Percentiles rank a stretch among this genome's conserved stretches.
Evolutionary conservation across 805 yeast genomes (phyloP).

Genomic region (Grigorovia transvaalensis): DNA sequence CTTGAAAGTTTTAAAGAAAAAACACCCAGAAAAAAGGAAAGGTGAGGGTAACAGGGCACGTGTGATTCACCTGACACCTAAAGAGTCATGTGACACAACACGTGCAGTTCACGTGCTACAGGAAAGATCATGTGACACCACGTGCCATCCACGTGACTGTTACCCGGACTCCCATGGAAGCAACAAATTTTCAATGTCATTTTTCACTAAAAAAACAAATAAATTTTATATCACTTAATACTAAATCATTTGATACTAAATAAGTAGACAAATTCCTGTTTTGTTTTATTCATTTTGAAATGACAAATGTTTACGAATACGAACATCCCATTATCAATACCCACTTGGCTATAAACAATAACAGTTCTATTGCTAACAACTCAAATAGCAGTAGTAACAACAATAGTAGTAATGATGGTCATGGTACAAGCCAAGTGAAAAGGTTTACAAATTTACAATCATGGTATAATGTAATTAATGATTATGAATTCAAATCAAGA

Average conservation of each 20-base stretch:
- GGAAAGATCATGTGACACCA: too few species aligned
- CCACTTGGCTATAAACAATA: conserved; percentile 19
- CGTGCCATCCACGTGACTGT: too few species aligned
- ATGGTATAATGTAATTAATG: conserved; percentile 28
- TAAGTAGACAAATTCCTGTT: not conserved
- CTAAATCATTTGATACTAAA: not conserved
- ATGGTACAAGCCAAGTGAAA: conserved; percentile 16
- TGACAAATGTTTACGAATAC: conserved; percentile 27
- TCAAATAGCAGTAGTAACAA: not conserved
- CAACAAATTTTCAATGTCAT: not conserved
- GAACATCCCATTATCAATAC: conserved; percentile 28
- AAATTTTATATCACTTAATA: not conserved
- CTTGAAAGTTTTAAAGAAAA: too few species aligned
- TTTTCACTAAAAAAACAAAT: not conserved
- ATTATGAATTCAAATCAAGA: conserved; percentile 28
- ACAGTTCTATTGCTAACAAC: conserved; percentile 5
- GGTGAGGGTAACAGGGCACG: not conserved
- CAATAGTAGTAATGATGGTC: conserved; percentile 3
- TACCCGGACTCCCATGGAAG: too few species aligned
- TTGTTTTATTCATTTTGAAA: conserved; percentile 2
- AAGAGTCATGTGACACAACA: not conserved
- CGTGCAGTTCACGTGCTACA: not conserved
- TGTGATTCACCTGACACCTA: not conserved
- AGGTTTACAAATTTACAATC: conserved; percentile 21
- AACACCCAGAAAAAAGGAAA: too few species aligned